phyloP scores from a whole-genome alignment of 371 early-diverging fungal species.

The Apophysomyces ossiformis region DNA sequence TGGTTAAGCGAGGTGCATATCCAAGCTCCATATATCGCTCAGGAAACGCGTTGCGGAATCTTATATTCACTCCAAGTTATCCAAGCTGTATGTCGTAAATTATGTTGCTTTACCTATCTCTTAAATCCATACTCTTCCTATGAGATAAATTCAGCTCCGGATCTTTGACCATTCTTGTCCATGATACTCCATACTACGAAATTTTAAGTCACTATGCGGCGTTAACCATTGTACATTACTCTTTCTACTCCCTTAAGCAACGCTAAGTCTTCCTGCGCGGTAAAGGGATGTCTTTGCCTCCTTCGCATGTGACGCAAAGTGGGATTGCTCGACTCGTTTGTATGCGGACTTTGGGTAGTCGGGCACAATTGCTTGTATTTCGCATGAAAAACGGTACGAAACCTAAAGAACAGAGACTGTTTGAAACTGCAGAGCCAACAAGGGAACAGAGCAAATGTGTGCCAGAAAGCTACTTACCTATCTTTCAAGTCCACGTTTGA shows the following conservation, averaged over 20 bases:
- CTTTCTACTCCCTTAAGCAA: conserved; percentile 16
- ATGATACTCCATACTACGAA: conserved; percentile 21
- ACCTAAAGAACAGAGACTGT: neutral
- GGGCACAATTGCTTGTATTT: conserved; percentile 19
- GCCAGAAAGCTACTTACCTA: neutral
- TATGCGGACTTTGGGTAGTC: conserved; percentile 7
- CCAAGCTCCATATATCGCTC: conserved; percentile 10
- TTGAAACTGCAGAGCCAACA: neutral
- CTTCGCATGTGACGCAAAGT: conserved; percentile 4
- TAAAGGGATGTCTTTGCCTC: conserved; percentile 17
- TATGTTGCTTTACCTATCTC: conserved; percentile 16
- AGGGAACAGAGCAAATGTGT: neutral
- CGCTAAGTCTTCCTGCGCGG: conserved; percentile 15
- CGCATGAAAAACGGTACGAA: conserved; percentile 20
- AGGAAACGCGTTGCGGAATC: conserved; percentile 13
- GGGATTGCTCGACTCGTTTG: neutral
- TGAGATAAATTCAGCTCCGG: conserved; percentile 20
- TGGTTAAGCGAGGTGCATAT: conserved; percentile 5
- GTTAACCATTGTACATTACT: neutral
- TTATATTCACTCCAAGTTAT: neutral
- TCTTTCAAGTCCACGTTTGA: conserved; percentile 21
- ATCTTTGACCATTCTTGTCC: conserved; percentile 21
- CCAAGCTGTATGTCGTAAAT: neutral
- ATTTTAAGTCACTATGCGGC: neutral
- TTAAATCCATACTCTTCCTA: conserved; percentile 14